These are phyloP conservation scores for Elongisporangium anandrum DNA, from an alignment of 352 stramenopile species.

Conservation along the genomic window DNA sequence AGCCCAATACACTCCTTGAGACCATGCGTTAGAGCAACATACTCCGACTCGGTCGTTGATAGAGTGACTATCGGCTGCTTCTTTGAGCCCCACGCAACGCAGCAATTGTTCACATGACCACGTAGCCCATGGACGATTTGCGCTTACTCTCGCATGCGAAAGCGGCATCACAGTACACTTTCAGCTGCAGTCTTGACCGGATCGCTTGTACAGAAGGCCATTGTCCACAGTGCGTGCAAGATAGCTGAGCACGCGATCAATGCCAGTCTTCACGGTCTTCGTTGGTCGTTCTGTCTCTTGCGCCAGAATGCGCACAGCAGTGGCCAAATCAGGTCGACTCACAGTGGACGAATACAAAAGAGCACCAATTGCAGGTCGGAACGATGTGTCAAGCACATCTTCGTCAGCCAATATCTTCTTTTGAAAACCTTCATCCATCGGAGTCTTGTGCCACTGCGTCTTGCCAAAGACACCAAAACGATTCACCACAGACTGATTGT, in stretches of 20 bases:
- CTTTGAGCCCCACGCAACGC: constrained; percentile 6
- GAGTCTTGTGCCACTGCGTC: too few relatives aligned
- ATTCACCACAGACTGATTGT: too few relatives aligned
- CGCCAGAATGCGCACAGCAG: too few relatives aligned
- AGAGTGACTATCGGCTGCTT: constrained; percentile 12
- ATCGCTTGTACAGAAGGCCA: neutral
- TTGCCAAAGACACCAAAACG: too few relatives aligned
- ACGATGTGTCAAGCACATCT: too few relatives aligned
- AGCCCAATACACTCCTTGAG: constrained; percentile 14
- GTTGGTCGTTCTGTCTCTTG: too few relatives aligned
- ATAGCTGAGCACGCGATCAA: constrained; percentile 4
- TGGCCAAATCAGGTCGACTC: too few relatives aligned
- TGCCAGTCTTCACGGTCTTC: neutral
- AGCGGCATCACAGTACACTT: constrained; percentile 6
- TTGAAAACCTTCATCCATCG: too few relatives aligned
- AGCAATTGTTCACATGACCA: constrained; percentile 5
- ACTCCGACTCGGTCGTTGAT: constrained; percentile 10
- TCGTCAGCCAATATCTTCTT: too few relatives aligned
- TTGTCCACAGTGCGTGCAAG: constrained; percentile 1
- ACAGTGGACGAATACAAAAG: too few relatives aligned
- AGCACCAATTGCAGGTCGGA: too few relatives aligned
- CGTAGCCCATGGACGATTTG: constrained; percentile 2
- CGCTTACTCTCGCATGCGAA: constrained; percentile 5
- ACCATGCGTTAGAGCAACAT: constrained; percentile 3
- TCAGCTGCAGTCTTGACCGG: neutral